phyloP scores from a whole-genome alignment of 2,329 filamentous ascomycete genomes.

The Emmonsiellopsis sp. region DNA sequence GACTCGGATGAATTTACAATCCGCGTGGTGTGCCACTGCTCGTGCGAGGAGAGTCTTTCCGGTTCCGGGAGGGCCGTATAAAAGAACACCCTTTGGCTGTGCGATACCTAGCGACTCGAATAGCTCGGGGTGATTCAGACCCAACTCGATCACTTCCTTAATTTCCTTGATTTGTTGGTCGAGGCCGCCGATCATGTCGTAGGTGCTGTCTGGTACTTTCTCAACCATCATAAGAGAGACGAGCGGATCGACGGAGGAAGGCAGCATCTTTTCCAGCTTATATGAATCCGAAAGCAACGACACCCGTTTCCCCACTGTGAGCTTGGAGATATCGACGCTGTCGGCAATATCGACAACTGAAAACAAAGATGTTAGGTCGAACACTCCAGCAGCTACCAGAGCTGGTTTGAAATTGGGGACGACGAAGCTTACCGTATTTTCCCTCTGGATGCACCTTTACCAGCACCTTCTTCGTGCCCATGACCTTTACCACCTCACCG shows the following conservation, averaged over 20 bases:
- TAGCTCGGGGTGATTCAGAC: constrained; percentile 94
- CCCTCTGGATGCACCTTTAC: constrained; percentile 99
- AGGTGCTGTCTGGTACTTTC: constrained; percentile 98
- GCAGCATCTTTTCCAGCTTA: constrained; percentile 97
- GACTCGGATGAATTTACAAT: constrained; percentile 98
- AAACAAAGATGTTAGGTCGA: constrained; percentile 81
- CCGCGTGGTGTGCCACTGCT: constrained; percentile 95
- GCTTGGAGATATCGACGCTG: constrained; percentile 86
- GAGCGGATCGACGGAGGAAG: constrained; percentile 93
- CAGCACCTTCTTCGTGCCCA: constrained; percentile 98
- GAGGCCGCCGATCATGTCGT: constrained; percentile 98
- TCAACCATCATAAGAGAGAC: constrained; percentile 99
- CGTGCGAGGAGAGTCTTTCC: constrained; percentile 92
- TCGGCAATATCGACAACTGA: constrained; percentile 93
- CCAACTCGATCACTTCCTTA: constrained; percentile 98
- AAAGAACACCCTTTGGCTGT: constrained; percentile 91
- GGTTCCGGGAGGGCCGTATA: constrained; percentile 94
- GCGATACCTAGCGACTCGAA: constrained; percentile 99
- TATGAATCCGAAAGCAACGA: constrained; percentile 95
- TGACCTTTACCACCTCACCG: constrained; percentile 99
- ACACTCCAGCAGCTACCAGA: too few species aligned
- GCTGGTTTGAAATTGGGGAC: constrained; percentile 67
- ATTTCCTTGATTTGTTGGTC: constrained; percentile 99
- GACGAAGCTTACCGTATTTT: constrained; percentile 78
- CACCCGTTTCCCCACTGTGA: constrained; percentile 94